Conservation (phyloP, 2,329 filamentous ascomycete genomes). For the Cladosporium sp. region DNA sequence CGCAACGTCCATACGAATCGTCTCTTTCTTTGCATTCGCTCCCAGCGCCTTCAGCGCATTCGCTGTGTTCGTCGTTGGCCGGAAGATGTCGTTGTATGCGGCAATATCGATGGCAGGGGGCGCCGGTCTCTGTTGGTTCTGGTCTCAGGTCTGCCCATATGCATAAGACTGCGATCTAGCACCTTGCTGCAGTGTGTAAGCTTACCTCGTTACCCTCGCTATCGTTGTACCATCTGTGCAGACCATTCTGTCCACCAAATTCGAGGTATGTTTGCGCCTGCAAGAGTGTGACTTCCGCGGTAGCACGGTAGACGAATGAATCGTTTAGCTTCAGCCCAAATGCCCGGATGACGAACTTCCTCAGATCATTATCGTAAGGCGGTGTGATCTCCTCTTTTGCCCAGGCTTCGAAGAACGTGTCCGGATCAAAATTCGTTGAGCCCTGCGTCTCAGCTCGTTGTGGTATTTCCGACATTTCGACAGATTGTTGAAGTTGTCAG, state of each 20-base stretch:
- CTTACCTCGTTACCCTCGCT: conserved; percentile 42
- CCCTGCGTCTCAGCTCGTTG: conserved; percentile 42
- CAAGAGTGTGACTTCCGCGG: conserved; percentile 52
- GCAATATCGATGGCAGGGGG: conserved; percentile 62
- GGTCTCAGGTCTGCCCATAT: conserved; percentile 22
- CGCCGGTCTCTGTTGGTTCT: conserved; percentile 38
- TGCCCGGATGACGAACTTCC: conserved; percentile 48
- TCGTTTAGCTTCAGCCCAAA: conserved; percentile 52
- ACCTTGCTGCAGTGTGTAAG: conserved; percentile 17
- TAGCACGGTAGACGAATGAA: conserved; percentile 54
- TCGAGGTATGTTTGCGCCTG: conserved; percentile 54
- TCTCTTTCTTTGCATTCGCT: conserved; percentile 67
- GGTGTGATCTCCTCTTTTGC: conserved; percentile 41
- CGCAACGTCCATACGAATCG: conserved; percentile 60
- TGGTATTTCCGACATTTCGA: conserved; percentile 36
- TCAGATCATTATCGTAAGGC: conserved; percentile 48
- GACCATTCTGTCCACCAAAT: conserved; percentile 47
- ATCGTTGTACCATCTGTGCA: conserved; percentile 57
- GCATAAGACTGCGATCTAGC: conserved; percentile 23
- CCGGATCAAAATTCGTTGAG: conserved; percentile 49
- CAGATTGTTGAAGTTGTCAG: not conserved
- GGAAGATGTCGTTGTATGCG: conserved; percentile 69
- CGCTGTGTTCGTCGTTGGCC: conserved; percentile 58
- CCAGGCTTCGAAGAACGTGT: conserved; percentile 49
- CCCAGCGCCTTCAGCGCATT: conserved; percentile 64